Base-by-base conservation (phyloP, 495 filamentous ascomycete species). In the Aspergillus sparsus region DNA sequence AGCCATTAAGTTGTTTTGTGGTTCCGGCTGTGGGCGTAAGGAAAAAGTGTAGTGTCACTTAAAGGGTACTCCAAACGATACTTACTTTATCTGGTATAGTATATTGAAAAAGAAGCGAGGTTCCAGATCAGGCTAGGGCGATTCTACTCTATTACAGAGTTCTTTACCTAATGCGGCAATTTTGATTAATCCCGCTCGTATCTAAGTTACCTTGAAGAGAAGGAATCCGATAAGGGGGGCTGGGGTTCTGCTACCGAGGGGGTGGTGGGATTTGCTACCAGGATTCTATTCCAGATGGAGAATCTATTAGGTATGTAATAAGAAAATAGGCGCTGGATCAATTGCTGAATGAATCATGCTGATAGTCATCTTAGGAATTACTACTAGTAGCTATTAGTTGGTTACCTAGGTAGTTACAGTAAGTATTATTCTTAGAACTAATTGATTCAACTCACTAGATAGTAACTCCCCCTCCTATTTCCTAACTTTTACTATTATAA, bases 51-150 rank as follows among this genome's bases (percentile, higher is more conserved):
- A 18, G 15, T 10, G 12, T 6, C 9, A 9, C 4, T 5, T 18
- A 47, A 27, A 47, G 16, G 27, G 15, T 6, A 21, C 4, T 18
- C 10, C 44, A 10, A 6, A 47, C 44, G 1, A 16, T 47, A 21
- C 44, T 21, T 51, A 33, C 49, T 51, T 35, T 55, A n/a, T 55
- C 41, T n/a, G 45, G 55, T 15, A 41, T 6, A 16, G 36, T 41
- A 10, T 16, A 36, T 12, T 33, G 31, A 50, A 27, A 27, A 27
- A 51, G 53, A 57, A 62, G 59, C 53, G 53, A 62, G 37, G 27
- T 62, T 37, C 53, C 51, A 10, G 21, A 55, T 18, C 21, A 5
- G 53, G 59, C 35, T 56, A 62, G 59, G 45, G 46, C 21, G 21
- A 27, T 27, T 27, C 21, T 27, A 12, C 12, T 9, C n/a, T 41